These are phyloP conservation scores for Sarcomyxa edulis DNA, from an alignment of 768 basidiomycete species.

Conservation along the genomic window DNA sequence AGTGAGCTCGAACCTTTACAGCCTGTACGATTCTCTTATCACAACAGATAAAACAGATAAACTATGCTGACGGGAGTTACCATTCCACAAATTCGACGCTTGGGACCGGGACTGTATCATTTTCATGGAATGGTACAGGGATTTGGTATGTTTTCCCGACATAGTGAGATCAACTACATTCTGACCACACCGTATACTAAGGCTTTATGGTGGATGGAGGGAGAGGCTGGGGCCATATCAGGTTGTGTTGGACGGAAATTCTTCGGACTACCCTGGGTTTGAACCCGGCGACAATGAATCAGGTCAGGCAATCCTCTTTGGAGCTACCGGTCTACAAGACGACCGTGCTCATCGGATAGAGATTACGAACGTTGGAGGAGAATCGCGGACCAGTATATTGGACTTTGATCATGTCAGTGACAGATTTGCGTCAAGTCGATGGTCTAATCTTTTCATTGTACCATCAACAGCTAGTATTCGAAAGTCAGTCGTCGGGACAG, in stretches of 20 bases:
- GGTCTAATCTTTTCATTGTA: no score
- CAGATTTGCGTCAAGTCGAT: no score
- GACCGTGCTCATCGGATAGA: conserved; percentile 1
- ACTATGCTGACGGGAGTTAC: conserved; percentile 3
- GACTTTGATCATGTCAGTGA: conserved; percentile 18
- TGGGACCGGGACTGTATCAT: conserved; percentile 5
- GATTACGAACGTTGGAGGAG: conserved; percentile 1
- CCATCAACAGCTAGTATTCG: no score
- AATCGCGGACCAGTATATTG: conserved; percentile 5
- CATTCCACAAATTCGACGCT: conserved; percentile 6
- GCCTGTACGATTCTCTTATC: background rate
- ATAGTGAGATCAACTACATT: background rate
- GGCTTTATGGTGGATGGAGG: conserved; percentile 10
- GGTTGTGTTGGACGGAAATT: conserved; percentile 5
- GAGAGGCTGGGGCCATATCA: conserved; percentile 7
- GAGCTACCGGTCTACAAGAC: conserved; percentile 1
- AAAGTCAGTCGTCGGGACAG: no score
- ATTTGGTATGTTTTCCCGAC: conserved; percentile 4
- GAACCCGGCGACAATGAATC: background rate
- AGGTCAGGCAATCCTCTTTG: background rate
- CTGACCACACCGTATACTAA: background rate
- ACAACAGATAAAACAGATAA: background rate
- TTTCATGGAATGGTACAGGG: conserved; percentile 6
- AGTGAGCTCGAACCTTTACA: background rate
- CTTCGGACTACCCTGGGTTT: conserved; percentile 3